Evolutionary conservation across 2,329 filamentous ascomycete species (phyloP), one percentile per base, ranked within the genome.

Genomic region (Sclerotinia glacialis): DNA sequence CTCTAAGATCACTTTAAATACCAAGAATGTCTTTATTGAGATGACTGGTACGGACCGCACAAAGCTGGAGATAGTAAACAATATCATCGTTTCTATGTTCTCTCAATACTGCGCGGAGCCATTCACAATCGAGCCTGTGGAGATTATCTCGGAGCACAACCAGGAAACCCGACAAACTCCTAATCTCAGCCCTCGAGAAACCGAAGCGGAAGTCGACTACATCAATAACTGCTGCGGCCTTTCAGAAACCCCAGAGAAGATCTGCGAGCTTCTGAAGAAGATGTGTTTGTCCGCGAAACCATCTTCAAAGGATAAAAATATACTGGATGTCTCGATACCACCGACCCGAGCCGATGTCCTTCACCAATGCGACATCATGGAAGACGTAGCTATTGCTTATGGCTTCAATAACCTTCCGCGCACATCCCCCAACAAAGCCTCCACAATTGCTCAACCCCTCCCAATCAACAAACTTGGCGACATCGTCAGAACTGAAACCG

Each of bases 71-170:
- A 92, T 99, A 71, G 94, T 97, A 69, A 92, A 90, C 80, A 93
- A 96, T 78, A 97, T 97, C 76, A 89, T 99, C 78, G 91, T 97
- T 52, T 87, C 94, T 75, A 99, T 99, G 94, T 99, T 99, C 84
- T 96, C 91, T 55, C 85, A 89, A 76, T 97, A 98, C 80, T 93
- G 91, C 75, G 84, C 86, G 26, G 92, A 97, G 76, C 87, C 88
- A 34, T 97, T 95, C 85, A 95, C 93, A 62, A 87, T 99, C 72
- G 95, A 99, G 79, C 93, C 95, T 5, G 88, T 99, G 74, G 89
- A 94, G 78, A 92, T 99, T 74, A 85, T 95, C 68, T 98, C 95
- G 12, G 87, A 92, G 60, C 95, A 98, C 83, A 98, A 98, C 79
- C 83, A 85, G 73, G 85, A 94, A 77, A 91, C 89, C 37, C 87